Percentiles rank a stretch among this genome's conserved stretches.
Evolutionary conservation across 106 monocot species (phyloP).

Genomic region (Dendrobium catenatum): DNA sequence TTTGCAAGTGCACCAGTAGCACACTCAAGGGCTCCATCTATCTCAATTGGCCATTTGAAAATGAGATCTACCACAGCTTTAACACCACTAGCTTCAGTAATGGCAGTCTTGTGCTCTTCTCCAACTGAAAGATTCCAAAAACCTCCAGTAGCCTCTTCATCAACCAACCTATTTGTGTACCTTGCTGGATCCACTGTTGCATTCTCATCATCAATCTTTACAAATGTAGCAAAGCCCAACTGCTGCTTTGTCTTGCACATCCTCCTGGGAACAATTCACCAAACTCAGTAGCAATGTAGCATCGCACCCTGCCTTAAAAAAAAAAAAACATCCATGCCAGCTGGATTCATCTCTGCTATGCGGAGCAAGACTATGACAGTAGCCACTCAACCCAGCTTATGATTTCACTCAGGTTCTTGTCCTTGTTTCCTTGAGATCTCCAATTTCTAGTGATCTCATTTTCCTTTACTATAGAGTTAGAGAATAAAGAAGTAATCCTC

Average conservation of each 20-base stretch:
- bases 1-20: constrained; percentile 99
- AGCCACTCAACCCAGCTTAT: constrained; percentile 90
- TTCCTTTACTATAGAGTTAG: constrained; percentile 13
- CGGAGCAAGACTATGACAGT: constrained; percentile 62
- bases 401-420: constrained; percentile 43
- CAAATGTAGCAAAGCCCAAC: constrained; percentile 82
- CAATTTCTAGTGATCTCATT: constrained; percentile 32
- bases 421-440: constrained; percentile 25
- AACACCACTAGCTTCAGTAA: constrained; percentile 82
- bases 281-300: constrained; percentile 54
- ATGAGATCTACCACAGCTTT: constrained; percentile 97
- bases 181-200: constrained; percentile 72
- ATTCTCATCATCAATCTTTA: constrained; percentile 87
- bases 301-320: constrained; percentile 60
- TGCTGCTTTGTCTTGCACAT: constrained; percentile 91
- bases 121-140: constrained; percentile 99
- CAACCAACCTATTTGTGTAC: constrained; percentile 88
- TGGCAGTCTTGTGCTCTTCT: constrained; percentile 95
- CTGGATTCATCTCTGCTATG: constrained; percentile 66
- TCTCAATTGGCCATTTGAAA: constrained; percentile 77
- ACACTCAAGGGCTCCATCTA: constrained; percentile 89
- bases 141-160: constrained; percentile 97
- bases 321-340: constrained; percentile 46
- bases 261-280: constrained; percentile 65
- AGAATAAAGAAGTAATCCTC: constrained; percentile 45